A percentile compares a stretch with the other conserved stretches of the same genome.
Evolutionary conservation across 805 yeast genomes (phyloP).

Genomic region (Yamadazyma philogaea): DNA sequence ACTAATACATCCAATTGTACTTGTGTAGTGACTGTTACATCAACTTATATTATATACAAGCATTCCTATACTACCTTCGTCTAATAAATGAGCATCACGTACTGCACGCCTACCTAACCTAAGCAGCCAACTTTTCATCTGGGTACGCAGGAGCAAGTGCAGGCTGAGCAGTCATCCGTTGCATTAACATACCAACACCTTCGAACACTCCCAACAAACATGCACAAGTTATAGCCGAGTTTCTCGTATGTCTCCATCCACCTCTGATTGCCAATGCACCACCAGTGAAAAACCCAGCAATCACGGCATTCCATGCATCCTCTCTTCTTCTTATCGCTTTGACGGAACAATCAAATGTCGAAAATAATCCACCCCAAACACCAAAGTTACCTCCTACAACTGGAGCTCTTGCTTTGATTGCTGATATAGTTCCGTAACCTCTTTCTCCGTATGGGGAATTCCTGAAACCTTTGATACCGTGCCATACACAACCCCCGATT

Average conservation of each 20-base stretch:
- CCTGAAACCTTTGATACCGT: slow-evolving; percentile 97
- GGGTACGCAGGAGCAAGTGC: slow-evolving; percentile 45
- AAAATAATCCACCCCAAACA: slow-evolving; percentile 98
- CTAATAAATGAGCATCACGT: not conserved
- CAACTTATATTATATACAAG: not conserved
- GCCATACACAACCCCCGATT: slow-evolving; percentile 98
- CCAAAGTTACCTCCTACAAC: slow-evolving; percentile 99
- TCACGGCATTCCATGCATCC: slow-evolving; percentile 97
- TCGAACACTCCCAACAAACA: slow-evolving; percentile 94
- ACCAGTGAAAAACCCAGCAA: slow-evolving; percentile 97
- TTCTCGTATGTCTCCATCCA: slow-evolving; percentile 95
- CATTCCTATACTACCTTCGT: not conserved
- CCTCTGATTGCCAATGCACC: slow-evolving; percentile 98
- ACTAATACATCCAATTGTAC: no score
- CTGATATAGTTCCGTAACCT: slow-evolving; percentile 81
- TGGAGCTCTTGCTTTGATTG: slow-evolving; percentile 95
- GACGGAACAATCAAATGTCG: slow-evolving; percentile 92
- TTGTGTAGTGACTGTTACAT: not conserved
- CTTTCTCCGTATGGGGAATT: slow-evolving; percentile 98
- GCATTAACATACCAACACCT: slow-evolving; percentile 97
- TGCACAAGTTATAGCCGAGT: slow-evolving; percentile 96
- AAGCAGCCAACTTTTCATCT: slow-evolving; percentile 41
- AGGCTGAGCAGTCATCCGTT: slow-evolving; percentile 82
- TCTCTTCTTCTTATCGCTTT: slow-evolving; percentile 96
- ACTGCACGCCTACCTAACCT: slow-evolving; percentile 4